Evolutionary conservation across 805 yeast genomes (phyloP).

Genomic region (Candida nemodendra): DNA sequence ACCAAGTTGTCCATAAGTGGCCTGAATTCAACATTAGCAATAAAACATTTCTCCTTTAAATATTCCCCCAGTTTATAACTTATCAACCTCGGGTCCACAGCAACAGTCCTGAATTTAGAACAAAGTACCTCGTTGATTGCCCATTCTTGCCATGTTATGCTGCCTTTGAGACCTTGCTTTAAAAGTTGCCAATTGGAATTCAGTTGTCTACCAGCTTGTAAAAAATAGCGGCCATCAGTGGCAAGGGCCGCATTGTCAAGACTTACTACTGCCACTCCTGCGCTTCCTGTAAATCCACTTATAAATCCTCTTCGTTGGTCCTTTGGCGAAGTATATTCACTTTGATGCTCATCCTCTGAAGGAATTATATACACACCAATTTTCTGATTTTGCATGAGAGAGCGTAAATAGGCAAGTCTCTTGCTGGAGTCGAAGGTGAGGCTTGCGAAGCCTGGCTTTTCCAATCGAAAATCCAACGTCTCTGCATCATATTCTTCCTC

Average conservation of each 20-base stretch:
- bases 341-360: constrained; percentile 91
- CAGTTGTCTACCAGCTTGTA: constrained; percentile 84
- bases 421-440: constrained; percentile 31
- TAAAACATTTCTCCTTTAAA: constrained; percentile 34
- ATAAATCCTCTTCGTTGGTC: constrained; percentile 84
- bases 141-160: constrained; percentile 81
- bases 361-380: constrained; percentile 55
- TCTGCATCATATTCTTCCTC: background rate
- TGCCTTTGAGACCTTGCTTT: constrained; percentile 73
- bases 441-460: background rate
- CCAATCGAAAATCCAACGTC: background rate
- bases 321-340: constrained; percentile 79
- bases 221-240: constrained; percentile 93
- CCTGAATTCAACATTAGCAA: constrained; percentile 43
- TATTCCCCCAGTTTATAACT: constrained; percentile 46
- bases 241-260: constrained; percentile 68
- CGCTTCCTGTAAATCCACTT: constrained; percentile 88
- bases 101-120: constrained; percentile 53
- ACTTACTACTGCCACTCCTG: constrained; percentile 88
- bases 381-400: constrained; percentile 43
- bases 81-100: constrained; percentile 81
- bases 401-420: constrained; percentile 40
- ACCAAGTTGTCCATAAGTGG: constrained; percentile 65
- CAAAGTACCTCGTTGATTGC: constrained; percentile 53
- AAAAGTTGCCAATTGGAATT: constrained; percentile 77